Evolutionary conservation across 108 stramenopile species (phyloP), one percentile per base, ranked within the genome.

Genomic region (Fragilaria radians): DNA sequence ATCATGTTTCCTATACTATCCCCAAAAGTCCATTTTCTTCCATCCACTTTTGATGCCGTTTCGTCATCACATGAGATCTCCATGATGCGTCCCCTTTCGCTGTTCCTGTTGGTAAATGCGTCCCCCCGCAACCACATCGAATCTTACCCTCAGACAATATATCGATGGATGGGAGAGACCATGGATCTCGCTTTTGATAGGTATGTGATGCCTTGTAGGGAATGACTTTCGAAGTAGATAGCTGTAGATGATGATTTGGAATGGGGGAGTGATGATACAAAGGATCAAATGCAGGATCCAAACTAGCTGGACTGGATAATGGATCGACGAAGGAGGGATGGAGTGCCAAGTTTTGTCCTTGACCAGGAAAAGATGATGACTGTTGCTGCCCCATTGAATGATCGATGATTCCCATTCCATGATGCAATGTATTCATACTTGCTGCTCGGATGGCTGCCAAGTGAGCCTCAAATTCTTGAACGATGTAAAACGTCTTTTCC

Each of bases 391-490:
- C 11, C 18, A 32, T 32, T 34, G 14, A 7, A 56, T 28, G 28
- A 32, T 42, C 36, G 11, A 42, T 42, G 36, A 14, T 14, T 42
- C 11, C 36, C 14, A 14, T 14, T 7, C 14, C 14, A 7, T 11
- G 36, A 14, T 7, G 11, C 36, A 14, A 7, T 42, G 36, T 14
- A 14, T 42, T 42, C 36, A 42, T 11, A 14, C 28, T 29, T 11
- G 49, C 36, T 4, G 28, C 63, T 30, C 74, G 68, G 19, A 76
- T 70, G 18, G 64, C 58, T 7, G 54, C 54, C 9, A 76, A 33
- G 61, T 76, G 68, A n/a, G 64, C 64, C 57, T 76, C 74, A 49
- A 76, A 76, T 50, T 76, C 74, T 5, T 70, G 47, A 0, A 70
- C 68, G 23, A 76, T 46, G 34, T 57, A 76, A 47, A 61, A 70